phyloP scores from a whole-genome alignment of 805 yeast genomes.

The Blastobotrys attinorum region DNA sequence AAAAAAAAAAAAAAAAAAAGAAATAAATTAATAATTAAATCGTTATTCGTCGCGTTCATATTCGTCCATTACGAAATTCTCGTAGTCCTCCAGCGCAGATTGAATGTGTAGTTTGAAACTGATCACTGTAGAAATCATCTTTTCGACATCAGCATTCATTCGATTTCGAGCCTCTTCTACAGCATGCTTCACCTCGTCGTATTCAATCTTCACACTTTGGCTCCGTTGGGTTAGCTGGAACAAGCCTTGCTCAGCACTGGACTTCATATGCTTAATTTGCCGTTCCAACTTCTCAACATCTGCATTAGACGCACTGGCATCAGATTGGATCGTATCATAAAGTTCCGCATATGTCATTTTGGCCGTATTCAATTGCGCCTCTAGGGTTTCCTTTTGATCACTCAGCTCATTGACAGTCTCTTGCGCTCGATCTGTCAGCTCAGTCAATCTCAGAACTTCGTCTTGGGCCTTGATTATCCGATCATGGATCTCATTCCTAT shows the following conservation, averaged over 20 bases:
- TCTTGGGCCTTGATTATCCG: conserved; percentile 47
- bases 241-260: conserved; percentile 41
- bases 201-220: conserved; percentile 45
- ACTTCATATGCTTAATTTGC: conserved; percentile 44
- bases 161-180: conserved; percentile 37
- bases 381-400: conserved; percentile 49
- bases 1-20: no score
- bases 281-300: conserved; percentile 59
- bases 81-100: conserved; percentile 45
- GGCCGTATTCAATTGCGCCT: conserved; percentile 44
- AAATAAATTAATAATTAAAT: no score
- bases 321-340: conserved; percentile 46
- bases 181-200: conserved; percentile 42
- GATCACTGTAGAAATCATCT: conserved; percentile 51
- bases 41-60: neutral
- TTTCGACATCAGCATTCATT: conserved; percentile 47
- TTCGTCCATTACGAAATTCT: conserved; percentile 1
- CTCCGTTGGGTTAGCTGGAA: conserved; percentile 42
- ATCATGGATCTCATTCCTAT: conserved; percentile 40
- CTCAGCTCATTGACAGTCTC: conserved; percentile 51
- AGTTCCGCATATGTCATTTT: conserved; percentile 50
- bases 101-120: conserved; percentile 64
- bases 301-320: conserved; percentile 46
- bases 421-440: conserved; percentile 46
- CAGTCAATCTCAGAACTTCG: conserved; percentile 49